Base-by-base conservation (phyloP, 495 filamentous ascomycete genomes). In the Rhypophila decipiens region DNA sequence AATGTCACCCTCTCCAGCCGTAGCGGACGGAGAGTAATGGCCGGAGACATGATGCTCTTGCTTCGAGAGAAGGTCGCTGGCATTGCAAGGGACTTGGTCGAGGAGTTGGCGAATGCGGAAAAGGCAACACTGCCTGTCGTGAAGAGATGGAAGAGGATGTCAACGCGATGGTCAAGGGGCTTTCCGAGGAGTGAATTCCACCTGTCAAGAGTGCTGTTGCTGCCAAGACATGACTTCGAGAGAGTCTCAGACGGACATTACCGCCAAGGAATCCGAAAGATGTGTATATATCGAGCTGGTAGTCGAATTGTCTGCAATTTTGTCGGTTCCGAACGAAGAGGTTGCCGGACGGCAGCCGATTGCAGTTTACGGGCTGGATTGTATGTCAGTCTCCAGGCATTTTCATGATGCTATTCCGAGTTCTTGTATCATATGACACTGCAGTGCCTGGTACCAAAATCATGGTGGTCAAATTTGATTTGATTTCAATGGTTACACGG, bases 1-100 rank as follows among this genome's bases (percentile, higher is more conserved):
- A 19, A 33, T 17, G 73, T 72, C 0, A 63, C 66, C 1, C 75
- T 78, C 43, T 79, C 79, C 15, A 7, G 27, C 7, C 27, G 27
- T 13, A 13, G 7, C 13, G 27, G 27, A 31, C 13, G 27, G 27
- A 7, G 13, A 31, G 7, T 7, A 31, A 31, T 7, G 27, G 27
- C 27, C 7, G 7, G 27, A 31, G 13, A 13, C 27, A 31, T 31
- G 27, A 7, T 31, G 27, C 13, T 31, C 27, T 31, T 13, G 27
- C 27, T 13, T 31, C 27, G 27, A 7, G 27, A n/a, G n/a, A n/a
- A n/a, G n/a, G n/a, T n/a, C n/a, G n/a, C n/a, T n/a, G n/a, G n/a
- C n/a, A n/a, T n/a, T n/a, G n/a, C n/a, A n/a, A n/a, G n/a, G n/a
- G n/a, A n/a, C n/a, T n/a, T n/a, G n/a, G n/a, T n/a, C n/a, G n/a